Conservation (phyloP, 768 basidiomycete species). For the Boletus rex-veris region DNA sequence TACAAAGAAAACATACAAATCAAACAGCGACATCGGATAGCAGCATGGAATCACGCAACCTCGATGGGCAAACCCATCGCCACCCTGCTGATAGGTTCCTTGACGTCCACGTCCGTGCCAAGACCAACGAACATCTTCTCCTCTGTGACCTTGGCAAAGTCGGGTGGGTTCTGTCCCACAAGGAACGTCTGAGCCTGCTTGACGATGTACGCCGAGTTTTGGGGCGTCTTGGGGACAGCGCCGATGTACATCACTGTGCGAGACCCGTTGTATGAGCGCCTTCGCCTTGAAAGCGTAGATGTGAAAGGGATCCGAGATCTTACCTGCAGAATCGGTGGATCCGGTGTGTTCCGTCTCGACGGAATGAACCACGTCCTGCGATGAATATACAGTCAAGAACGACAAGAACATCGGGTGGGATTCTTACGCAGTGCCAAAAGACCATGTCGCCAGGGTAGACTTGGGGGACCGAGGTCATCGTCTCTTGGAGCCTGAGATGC, state of each 20-base stretch:
- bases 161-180: slow-evolving; percentile 60
- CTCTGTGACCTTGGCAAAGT: slow-evolving; percentile 54
- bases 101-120: slow-evolving; percentile 39
- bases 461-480: slow-evolving; percentile 68
- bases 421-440: slow-evolving; percentile 66
- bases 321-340: slow-evolving; percentile 52
- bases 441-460: slow-evolving; percentile 76
- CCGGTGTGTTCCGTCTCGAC: slow-evolving; percentile 53
- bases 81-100: slow-evolving; percentile 30
- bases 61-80: slow-evolving; percentile 43
- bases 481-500: slow-evolving; percentile 57
- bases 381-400: not conserved
- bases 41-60: not conserved
- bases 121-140: slow-evolving; percentile 40
- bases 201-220: slow-evolving; percentile 57
- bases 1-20: no score
- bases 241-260: slow-evolving; percentile 73
- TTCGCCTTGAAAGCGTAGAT: not conserved
- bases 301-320: not conserved
- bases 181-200: slow-evolving; percentile 64
- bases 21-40: not conserved
- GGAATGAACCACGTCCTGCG: slow-evolving; percentile 44
- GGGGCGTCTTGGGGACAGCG: slow-evolving; percentile 61
- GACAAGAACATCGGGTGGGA: not conserved
- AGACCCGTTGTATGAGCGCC: not conserved